These are phyloP conservation scores for Schwanniomyces polymorphus DNA, from an alignment of 805 yeast genomes.

Conservation along the genomic window DNA sequence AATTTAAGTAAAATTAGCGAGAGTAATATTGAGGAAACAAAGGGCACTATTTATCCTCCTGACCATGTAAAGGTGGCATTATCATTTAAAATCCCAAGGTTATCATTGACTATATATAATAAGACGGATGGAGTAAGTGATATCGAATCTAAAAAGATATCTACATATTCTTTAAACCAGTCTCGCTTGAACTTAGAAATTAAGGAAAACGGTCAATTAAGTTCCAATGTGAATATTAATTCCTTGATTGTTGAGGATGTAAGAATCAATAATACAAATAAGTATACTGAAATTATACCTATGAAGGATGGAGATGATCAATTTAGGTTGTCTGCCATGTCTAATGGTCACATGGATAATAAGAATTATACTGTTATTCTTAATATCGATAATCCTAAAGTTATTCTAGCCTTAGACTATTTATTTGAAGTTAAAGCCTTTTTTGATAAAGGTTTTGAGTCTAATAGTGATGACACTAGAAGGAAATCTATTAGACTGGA, in stretches of 20 bases:
- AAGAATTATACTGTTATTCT: constrained; percentile 50
- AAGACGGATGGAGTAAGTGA: constrained; percentile 39
- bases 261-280: constrained; percentile 59
- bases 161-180: constrained; percentile 53
- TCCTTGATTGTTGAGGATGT: constrained; percentile 80
- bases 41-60: constrained; percentile 12
- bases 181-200: constrained; percentile 52
- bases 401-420: constrained; percentile 84
- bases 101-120: constrained; percentile 63
- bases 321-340: constrained; percentile 55
- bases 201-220: constrained; percentile 54
- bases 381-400: constrained; percentile 76
- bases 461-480: constrained; percentile 9
- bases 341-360: constrained; percentile 38
- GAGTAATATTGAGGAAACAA: background rate
- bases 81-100: constrained; percentile 57
- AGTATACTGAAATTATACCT: constrained; percentile 81
- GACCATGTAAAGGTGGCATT: constrained; percentile 44
- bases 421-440: constrained; percentile 72
- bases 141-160: constrained; percentile 34
- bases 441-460: constrained; percentile 48
- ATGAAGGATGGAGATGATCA: constrained; percentile 66
- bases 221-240: constrained; percentile 61
- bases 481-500: constrained; percentile 3
- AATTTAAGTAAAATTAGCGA: background rate